A percentile compares a stretch with the other conserved stretches of the same genome.
phyloP scores from a whole-genome alignment of 768 basidiomycete genomes.

The Russula dissimulans region DNA sequence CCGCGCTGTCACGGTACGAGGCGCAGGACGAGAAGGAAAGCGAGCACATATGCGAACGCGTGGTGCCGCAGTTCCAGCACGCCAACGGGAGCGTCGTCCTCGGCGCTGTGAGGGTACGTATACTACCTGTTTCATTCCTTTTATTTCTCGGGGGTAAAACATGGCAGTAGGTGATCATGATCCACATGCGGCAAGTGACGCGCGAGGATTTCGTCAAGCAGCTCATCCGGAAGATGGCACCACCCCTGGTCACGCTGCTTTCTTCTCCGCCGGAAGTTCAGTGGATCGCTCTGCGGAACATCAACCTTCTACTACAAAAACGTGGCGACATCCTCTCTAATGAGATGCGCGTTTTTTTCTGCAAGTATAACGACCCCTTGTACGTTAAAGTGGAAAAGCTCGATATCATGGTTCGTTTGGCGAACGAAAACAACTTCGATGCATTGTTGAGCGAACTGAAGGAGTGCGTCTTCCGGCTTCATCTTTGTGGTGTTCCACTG shows the following conservation, averaged over 20 bases:
- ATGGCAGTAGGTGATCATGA: conserved; percentile 77
- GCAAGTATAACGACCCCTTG: conserved; percentile 99
- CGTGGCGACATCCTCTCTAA: conserved; percentile 82
- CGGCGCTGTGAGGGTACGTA: conserved; percentile 82
- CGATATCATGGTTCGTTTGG: conserved; percentile 95
- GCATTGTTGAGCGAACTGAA: conserved; percentile 91
- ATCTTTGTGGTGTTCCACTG: not conserved
- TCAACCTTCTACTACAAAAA: conserved; percentile 93
- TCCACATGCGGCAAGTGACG: conserved; percentile 78
- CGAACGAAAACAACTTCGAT: conserved; percentile 86
- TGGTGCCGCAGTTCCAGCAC: conserved; percentile 98
- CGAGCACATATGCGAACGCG: conserved; percentile 97
- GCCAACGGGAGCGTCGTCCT: conserved; percentile 92
- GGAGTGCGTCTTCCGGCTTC: conserved; percentile 49
- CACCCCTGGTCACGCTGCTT: conserved; percentile 88
- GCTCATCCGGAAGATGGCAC: conserved; percentile 93
- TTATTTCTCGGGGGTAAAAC: not conserved
- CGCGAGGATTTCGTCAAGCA: conserved; percentile 79
- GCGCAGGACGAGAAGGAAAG: conserved; percentile 88
- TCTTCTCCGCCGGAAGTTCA: conserved; percentile 97
- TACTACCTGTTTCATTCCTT: not conserved
- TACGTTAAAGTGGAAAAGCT: conserved; percentile 98
- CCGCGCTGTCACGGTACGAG: conserved; percentile 74
- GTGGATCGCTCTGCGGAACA: conserved; percentile 95
- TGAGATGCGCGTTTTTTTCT: conserved; percentile 99